Base-by-base conservation (phyloP, 306 rosid genomes). In the Elaeagnus macrophylla region DNA sequence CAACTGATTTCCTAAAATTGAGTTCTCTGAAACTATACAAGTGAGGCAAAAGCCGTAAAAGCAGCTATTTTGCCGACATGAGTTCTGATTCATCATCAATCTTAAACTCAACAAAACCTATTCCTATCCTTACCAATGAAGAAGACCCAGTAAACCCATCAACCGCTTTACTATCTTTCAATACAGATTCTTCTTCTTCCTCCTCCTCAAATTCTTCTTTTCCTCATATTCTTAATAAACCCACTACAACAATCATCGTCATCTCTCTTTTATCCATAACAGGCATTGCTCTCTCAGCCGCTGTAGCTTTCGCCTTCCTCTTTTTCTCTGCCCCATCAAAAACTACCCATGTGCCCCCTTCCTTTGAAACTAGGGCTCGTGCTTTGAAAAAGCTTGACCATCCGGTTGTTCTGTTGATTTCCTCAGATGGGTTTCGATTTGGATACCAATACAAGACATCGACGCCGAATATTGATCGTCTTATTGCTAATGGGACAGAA, bases 401-500 rank as follows among this genome's bases (percentile, higher is more conserved):
- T 25, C 82, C 95, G 0, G 85, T 79, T 0, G 95, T 93, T 0
- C 54, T 93, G 7, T 32, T 93, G 50, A 69, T 93, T 60, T 93
- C 99, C 62, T 93, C 95, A 0, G 99, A 93, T 12, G 99, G 99
- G 37, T 93, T 93, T 25, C 84, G 99, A 54, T 93, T 93, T 53
- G 99, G 99, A 8, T 93, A 93, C 76, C 99, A 93, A 60, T 88
- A 77, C 99, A 93, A 93, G 55, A 65, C 94, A 10, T 5, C 65
- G 1, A 77, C 95, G 0, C 99, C 99, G 3, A 76, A 73, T 6
- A 82, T 93, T 0, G 60, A 51, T 7, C 95, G 96, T 7, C 81
- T 93, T 52, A 93, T 93, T 14, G 49, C 74, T 7, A 83, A 81
- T 2, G 99, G 99, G 16, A 93, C 96, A 13, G 99, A 93, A 53